Evolutionary conservation across 2,329 filamentous ascomycete species (phyloP), one percentile per base, ranked within the genome.

Genomic region (Ophiostoma sp.): DNA sequence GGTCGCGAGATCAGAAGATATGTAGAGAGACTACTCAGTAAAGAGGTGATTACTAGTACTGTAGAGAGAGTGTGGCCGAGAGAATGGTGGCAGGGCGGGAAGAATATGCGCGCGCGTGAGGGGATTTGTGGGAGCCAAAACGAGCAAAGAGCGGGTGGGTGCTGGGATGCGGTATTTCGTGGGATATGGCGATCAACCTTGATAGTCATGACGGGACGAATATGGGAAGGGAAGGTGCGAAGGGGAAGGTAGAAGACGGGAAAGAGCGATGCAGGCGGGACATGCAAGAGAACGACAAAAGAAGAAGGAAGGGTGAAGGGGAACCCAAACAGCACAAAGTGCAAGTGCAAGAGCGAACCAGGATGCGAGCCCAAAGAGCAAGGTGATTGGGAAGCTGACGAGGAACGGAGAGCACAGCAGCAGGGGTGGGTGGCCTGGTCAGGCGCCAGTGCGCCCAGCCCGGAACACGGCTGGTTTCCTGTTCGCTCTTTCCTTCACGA

Each of bases 31-130:
- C 3, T 41, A 11, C 8, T 2, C 11, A 41, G 39, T 13, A 17
- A 6, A 36, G 33, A 64, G 33, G 17, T 31, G 3, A 31, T 31
- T 31, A 31, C 27, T 31, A 31, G n/a, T n/a, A n/a, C n/a, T 31
- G 27, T 31, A 31, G 15, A n/a, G 31, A 64, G 13, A 41, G 31
- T 15, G 23, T 13, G 11, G 57, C 13, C 4, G 33, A 64, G 4
- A n/a, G 33, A 35, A n/a, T 35, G 6, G 17, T n/a, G 60, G 31
- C 27, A 1, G 2, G 17, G 33, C 4, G 31, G 60, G 57, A 60
- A 62, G 17, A 31, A 35, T 62, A 62, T 62, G 57, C 31, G 60
- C 60, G 62, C 62, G 62, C 35, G 62, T 65, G 62, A 65, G 62
- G 62, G 62, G 62, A 65, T 65, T 65, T 39, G 33, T 36, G 20